Base-by-base conservation (phyloP, 1,139 yeast genomes). In the Suhomyces maxii region DNA sequence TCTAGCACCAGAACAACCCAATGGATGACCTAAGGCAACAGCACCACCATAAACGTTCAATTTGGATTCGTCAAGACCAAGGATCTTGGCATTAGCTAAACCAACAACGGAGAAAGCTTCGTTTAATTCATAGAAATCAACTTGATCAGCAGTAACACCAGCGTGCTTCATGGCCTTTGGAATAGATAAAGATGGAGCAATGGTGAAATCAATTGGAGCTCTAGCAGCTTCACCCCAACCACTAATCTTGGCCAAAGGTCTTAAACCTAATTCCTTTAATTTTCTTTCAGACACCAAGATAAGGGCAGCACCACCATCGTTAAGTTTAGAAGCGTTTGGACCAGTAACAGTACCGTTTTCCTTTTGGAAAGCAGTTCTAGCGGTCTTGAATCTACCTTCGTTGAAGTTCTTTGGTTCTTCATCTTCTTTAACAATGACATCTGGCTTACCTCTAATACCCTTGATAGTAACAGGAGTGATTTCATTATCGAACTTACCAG, bases 191-290 rank as follows among this genome's bases (percentile, higher is more conserved):
- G 96, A 74, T 57, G 99, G 99, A 30, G 98, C 89, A 68, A 93
- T 86, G 49, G 98, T 91, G 79, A 91, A 93, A 72, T 89, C 95
- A 59, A 85, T 81, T 55, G 99, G 98, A 42, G 83, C 83, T 65
- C 90, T 90, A 46, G 96, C 98, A 61, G 97, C 98, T 68, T 93
- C 99, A 71, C 96, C 98, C 96, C 97, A 91, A 52, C 97, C 96
- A 47, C 80, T 64, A 59, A 93, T 84, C 68, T 83, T 82, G 52
- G 97, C 98, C 56, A 93, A 71, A 55, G 99, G 98, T 64, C 77
- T 88, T 63, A 93, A 75, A 39, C 87, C 86, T 57, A 90, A 80
- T 76, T 91, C 96, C 67, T 83, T 80, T 60, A 89, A 78, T 74
- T 89, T 89, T 53, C 75, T 73, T 64, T 82, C 97, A 47, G 96